Percentiles rank a stretch among this genome's conserved stretches.
phyloP scores from a whole-genome alignment of 768 basidiomycete species.

The Leccinum subgranulosum region DNA sequence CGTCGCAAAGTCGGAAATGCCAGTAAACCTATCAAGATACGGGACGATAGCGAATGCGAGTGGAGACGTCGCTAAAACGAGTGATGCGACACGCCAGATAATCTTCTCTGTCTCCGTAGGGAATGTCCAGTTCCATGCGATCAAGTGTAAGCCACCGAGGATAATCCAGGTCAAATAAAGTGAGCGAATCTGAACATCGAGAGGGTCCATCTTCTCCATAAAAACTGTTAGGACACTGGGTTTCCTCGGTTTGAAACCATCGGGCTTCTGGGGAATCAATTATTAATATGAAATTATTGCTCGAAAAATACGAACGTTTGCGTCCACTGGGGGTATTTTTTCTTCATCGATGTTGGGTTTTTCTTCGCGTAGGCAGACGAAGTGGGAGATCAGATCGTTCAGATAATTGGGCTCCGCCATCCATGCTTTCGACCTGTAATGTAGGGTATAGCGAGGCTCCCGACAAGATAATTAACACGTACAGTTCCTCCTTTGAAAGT shows the following conservation, averaged over 20 bases:
- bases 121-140: background rate
- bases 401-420: background rate
- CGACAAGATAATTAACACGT: background rate
- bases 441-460: background rate
- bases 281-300: background rate
- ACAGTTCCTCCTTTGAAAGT: background rate
- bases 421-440: background rate
- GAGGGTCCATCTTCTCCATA: background rate
- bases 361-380: background rate
- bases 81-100: background rate
- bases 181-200: background rate
- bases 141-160: background rate
- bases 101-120: background rate
- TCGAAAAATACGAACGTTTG: background rate
- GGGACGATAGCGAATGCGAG: background rate
- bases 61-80: background rate
- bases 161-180: background rate
- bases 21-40: background rate
- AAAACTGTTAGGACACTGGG: background rate
- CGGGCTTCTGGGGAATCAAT: background rate
- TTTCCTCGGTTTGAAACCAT: background rate
- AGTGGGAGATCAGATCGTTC: background rate
- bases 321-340: background rate
- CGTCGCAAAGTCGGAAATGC: background rate
- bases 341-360: background rate